Evolutionary conservation across 2,329 filamentous ascomycete species (phyloP), one percentile per base, ranked within the genome.

Genomic region (Epichloe festucae): DNA sequence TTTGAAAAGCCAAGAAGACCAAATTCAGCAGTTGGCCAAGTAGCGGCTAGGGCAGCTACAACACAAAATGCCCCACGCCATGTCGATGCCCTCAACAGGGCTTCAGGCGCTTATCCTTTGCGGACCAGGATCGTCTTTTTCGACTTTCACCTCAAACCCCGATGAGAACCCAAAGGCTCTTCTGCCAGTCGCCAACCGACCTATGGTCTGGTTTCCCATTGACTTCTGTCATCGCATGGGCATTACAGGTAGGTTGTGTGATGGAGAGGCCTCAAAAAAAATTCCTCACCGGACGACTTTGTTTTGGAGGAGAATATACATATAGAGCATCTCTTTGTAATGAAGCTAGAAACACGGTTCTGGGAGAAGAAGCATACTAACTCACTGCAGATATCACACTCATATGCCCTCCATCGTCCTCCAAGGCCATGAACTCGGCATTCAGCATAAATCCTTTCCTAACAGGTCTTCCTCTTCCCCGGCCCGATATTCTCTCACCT

Each of bases 181-280:
- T 21, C 70, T 93, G 7, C 87, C 87, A 5, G 85, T 93, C 54
- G 87, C 87, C 38, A 93, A 93, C 65, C 72, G 87, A 58, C 87
- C 87, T 1, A 93, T 93, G 87, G 84, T 93, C 45, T 91, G 88
- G 85, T 93, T 93, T 65, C 84, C 87, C 5, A 78, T 93, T 41
- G 87, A 91, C 61, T 91, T 88, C 70, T 91, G 87, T 68, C 86
- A 89, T 63, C 81, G 87, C 39, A 87, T 85, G 66, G 87, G 87
- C 58, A 80, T 90, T 57, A 86, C 83, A 62, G 76, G 85, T 87
- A 67, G 67, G 78, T 67, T 44, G 5, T 19, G 8, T 31, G 31
- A 11, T 31, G 31, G 10, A 11, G 31, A 31, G 10, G 31, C 31
- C 3, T 31, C 3, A 31, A 31, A 31, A 31, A 27, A 8, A 31